Evolutionary conservation across 192 early-diverging fungal genomes (phyloP), one percentile per base, ranked within the genome.

Genomic region (Coemansia nantahalensis): DNA sequence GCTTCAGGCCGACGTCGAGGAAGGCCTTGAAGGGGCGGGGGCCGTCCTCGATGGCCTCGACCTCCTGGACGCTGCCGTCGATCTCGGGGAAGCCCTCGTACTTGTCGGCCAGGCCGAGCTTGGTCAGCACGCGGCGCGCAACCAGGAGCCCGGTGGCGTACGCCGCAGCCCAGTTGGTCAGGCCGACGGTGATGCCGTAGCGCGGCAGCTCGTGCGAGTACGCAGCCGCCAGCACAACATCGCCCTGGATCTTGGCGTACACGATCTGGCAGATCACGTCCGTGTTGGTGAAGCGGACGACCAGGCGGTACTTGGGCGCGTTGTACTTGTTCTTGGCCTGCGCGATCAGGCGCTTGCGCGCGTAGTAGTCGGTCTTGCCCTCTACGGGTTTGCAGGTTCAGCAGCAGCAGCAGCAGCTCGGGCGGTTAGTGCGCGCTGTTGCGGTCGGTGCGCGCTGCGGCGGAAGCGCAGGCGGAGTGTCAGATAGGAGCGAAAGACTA

Each of bases 271-370:
- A 87, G 77, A 97, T 83, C 51, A 97, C 82, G 83, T 97, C 93
- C 56, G 82, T 86, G 92, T 96, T 96, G 85, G 96, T 97, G 91
- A 99, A 88, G 54, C 96, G 93, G 58, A 99, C 96, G 68, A 97
- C 94, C 65, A 99, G 79, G 70, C 96, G 86, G 90, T 97, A 99
- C 89, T 99, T 99, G 79, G 94, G 94, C 50, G 93, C 90, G 89
- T 99, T 99, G 92, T 99, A 99, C 85, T 97, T 99, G 91, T 97
- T 95, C 91, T 99, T 99, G 62, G 96, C 96, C 83, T 99, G 96
- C 69, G 87, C 83, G n/a, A 97, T 87, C 56, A 99, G 84, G 68
- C 90, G 86, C 90, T 96, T 97, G 70, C 96, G 90, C 65, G 96
- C 93, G 72, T 95, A 97, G 94, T 97, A 99, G 86, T 99, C 96